Evolutionary conservation across 352 stramenopile species (phyloP).

Genomic region (Phytophthora syringae): DNA sequence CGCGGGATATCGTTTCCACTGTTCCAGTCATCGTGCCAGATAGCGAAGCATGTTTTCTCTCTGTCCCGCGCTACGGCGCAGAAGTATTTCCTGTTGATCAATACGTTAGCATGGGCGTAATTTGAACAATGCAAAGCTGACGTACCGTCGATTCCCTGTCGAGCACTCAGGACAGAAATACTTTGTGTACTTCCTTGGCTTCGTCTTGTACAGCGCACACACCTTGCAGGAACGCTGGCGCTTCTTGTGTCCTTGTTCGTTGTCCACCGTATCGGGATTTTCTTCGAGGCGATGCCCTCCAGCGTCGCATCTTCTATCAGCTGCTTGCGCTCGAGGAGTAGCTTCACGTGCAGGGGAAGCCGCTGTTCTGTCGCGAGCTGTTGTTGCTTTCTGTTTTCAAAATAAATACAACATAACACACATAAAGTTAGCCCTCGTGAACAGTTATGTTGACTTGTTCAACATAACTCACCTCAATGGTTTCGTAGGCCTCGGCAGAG

Average conservation of each 20-base stretch:
- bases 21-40: constrained; percentile 6
- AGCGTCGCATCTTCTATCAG: not conserved
- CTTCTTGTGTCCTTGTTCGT: not conserved
- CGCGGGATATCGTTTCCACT: constrained; percentile 4
- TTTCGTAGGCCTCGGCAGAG: not conserved
- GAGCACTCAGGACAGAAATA: not conserved
- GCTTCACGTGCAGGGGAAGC: not conserved
- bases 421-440: not conserved
- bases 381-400: not conserved
- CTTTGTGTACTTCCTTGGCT: not conserved
- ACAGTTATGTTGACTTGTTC: not conserved
- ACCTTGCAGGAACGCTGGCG: not conserved
- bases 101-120: not conserved
- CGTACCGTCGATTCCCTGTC: not conserved
- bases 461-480: not conserved
- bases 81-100: constrained; percentile 3
- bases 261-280: constrained; percentile 1
- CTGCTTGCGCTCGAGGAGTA: not conserved
- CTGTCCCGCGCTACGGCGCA: not conserved
- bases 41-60: not conserved
- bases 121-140: not conserved
- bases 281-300: not conserved
- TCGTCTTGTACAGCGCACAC: not conserved
- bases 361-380: not conserved
- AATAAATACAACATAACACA: not conserved